Evolutionary conservation across 495 filamentous ascomycete species (phyloP).

Genomic region (Filosporella fistucella): DNA sequence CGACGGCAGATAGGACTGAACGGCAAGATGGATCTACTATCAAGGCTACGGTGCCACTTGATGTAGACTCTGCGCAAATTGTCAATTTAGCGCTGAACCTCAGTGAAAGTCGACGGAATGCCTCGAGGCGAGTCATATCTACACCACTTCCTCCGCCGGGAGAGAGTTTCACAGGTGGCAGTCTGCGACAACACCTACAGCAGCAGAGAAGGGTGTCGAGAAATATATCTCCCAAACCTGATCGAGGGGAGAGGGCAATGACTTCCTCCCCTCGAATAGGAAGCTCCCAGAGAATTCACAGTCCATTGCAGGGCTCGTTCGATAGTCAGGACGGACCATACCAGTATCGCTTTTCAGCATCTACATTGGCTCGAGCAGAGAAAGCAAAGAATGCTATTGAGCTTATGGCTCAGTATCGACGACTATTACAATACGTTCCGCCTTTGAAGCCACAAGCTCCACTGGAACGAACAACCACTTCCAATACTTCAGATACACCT

Average conservation of each 20-base stretch:
- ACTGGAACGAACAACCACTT: conserved; percentile 8
- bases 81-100: conserved; percentile 86
- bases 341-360: conserved; percentile 65
- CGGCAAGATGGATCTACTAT: neutral
- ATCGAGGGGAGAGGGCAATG: conserved; percentile 27
- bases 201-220: conserved; percentile 56
- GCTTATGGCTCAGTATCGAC: conserved; percentile 72
- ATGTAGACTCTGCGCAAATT: conserved; percentile 78
- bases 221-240: conserved; percentile 52
- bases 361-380: conserved; percentile 72
- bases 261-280: conserved; percentile 27
- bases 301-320: conserved; percentile 39
- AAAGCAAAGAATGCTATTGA: conserved; percentile 77
- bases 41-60: conserved; percentile 28
- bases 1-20: conserved; percentile 1
- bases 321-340: conserved; percentile 32
- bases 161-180: conserved; percentile 40
- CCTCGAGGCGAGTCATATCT: conserved; percentile 48
- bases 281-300: conserved; percentile 29
- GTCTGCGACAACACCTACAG: conserved; percentile 59
- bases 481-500: conserved; percentile 2
- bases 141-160: conserved; percentile 43
- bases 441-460: conserved; percentile 54
- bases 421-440: conserved; percentile 69
- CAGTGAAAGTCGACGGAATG: conserved; percentile 73